These are phyloP conservation scores for Bruguiera sexangula DNA, from an alignment of 345 rosid genomes.

Conservation along the genomic window DNA sequence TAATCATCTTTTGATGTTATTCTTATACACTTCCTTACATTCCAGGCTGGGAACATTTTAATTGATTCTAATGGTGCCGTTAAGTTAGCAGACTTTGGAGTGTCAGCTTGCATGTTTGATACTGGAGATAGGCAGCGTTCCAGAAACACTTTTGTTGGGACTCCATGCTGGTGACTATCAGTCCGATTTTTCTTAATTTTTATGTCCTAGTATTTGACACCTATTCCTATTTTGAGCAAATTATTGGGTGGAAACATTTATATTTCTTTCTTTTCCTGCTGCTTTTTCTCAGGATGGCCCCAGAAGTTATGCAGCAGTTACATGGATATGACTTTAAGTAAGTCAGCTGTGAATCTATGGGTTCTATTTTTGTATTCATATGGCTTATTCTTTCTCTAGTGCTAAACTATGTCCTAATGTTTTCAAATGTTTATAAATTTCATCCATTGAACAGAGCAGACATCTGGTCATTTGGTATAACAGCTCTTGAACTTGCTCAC, in stretches of 20 bases:
- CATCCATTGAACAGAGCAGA: constrained; percentile 73
- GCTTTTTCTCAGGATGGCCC: constrained; percentile 86
- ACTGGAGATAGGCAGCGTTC: constrained; percentile 96
- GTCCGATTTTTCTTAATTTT: constrained; percentile 3
- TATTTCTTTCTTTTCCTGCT: background rate
- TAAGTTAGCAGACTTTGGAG: constrained; percentile 97
- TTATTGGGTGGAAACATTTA: background rate
- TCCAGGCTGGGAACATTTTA: constrained; percentile 94
- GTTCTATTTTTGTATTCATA: no score
- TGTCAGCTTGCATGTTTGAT: constrained; percentile 98
- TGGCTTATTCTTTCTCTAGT: no score
- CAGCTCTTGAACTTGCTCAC: constrained; percentile 97
- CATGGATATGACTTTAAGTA: constrained; percentile 99
- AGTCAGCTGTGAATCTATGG: constrained; percentile 34
- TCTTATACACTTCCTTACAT: constrained; percentile 20
- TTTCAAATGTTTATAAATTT: constrained; percentile 15
- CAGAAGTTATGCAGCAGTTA: constrained; percentile 99
- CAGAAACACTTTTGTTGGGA: constrained; percentile 97
- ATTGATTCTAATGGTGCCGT: constrained; percentile 73
- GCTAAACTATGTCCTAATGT: no score
- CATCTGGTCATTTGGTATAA: constrained; percentile 98
- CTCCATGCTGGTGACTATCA: constrained; percentile 86
- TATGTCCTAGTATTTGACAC: background rate
- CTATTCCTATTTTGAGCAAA: background rate
- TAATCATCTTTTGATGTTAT: background rate